phyloP scores from a whole-genome alignment of 495 filamentous ascomycete genomes.

The Halenospora varia region DNA sequence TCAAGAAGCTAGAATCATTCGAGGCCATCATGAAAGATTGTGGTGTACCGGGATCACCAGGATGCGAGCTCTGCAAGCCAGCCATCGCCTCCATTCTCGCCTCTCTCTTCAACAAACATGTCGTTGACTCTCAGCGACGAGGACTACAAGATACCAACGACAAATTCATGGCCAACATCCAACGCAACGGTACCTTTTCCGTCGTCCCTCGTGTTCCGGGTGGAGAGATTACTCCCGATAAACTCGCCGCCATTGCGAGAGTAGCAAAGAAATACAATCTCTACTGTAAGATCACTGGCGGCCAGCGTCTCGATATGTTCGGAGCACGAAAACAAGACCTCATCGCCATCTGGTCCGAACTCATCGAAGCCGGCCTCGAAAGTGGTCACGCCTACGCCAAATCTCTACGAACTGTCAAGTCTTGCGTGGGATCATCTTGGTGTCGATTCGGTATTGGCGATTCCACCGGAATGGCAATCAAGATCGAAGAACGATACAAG shows the following conservation, averaged over 20 bases:
- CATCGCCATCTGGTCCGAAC: slow-evolving; percentile 78
- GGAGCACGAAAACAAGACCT: slow-evolving; percentile 91
- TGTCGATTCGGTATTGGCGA: slow-evolving; percentile 92
- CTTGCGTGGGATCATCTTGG: slow-evolving; percentile 93
- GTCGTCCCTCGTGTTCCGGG: slow-evolving; percentile 83
- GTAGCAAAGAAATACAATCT: slow-evolving; percentile 86
- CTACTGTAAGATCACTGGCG: slow-evolving; percentile 95
- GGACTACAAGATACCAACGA: slow-evolving; percentile 95
- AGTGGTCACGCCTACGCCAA: slow-evolving; percentile 95
- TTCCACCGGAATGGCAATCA: slow-evolving; percentile 93
- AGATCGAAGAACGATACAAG: slow-evolving; percentile 93
- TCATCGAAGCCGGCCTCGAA: slow-evolving; percentile 91
- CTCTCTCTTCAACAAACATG: slow-evolving; percentile 78
- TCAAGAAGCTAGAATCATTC: slow-evolving; percentile 75
- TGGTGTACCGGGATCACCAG: slow-evolving; percentile 70
- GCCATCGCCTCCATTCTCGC: slow-evolving; percentile 81
- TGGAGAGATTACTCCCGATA: slow-evolving; percentile 90
- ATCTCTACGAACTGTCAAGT: slow-evolving; percentile 86
- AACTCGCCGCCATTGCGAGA: slow-evolving; percentile 80
- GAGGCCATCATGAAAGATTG: slow-evolving; percentile 77
- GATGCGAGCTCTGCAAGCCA: slow-evolving; percentile 92
- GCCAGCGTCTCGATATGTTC: slow-evolving; percentile 94
- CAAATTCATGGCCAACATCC: slow-evolving; percentile 88
- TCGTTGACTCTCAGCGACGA: slow-evolving; percentile 71
- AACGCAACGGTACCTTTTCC: slow-evolving; percentile 89